Evolutionary conservation across 2,329 filamentous ascomycete species (phyloP), one percentile per base, ranked within the genome.

Genomic region (Diaporthe citriasiana): DNA sequence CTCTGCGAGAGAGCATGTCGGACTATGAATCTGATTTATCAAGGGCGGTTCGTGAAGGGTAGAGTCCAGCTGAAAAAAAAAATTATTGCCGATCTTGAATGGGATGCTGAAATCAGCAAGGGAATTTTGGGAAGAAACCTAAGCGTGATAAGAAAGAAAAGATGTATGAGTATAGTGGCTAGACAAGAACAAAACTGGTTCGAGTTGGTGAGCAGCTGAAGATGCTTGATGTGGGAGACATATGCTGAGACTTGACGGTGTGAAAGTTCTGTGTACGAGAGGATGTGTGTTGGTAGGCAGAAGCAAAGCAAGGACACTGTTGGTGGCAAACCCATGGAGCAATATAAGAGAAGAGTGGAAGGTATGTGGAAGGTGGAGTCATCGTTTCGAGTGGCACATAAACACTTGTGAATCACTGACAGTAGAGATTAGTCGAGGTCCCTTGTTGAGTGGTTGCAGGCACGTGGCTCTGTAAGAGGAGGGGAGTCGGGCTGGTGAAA

Each of bases 391-490:
- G 53, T 38, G 22, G 19, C 15, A n/a, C 22, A 30, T n/a, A 33
- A 19, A 35, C 19, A 33, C 8, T n/a, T 40, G 55, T 70, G 66
- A 70, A 70, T 70, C 66, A 70, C 51, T 25, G 27, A 47, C 51
- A 35, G 42, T 45, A 33, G 19, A 27, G 38, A 30, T 45, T 42
- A 35, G 42, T 45, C 22, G 19, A 22, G 27, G 51, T 25, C n/a
- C 27, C 27, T 15, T 57, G 27, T 22, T 47, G 38, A 47, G 42
- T 47, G 51, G 45, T 10, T 56, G 38, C 35, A 33, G 35, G 19
- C 25, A 57, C 19, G 4, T 15, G 47, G 10, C 1, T 25, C 22
- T 51, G 13, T n/a, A 7, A 5, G 4, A 51, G 4, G n/a, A 27
- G 4, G 47, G 19, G 19, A 8, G 30, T n/a, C 12, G 30, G 53